These are phyloP conservation scores for Mortierella sp. DNA, from an alignment of 371 early-diverging fungal species.

Conservation along the genomic window DNA sequence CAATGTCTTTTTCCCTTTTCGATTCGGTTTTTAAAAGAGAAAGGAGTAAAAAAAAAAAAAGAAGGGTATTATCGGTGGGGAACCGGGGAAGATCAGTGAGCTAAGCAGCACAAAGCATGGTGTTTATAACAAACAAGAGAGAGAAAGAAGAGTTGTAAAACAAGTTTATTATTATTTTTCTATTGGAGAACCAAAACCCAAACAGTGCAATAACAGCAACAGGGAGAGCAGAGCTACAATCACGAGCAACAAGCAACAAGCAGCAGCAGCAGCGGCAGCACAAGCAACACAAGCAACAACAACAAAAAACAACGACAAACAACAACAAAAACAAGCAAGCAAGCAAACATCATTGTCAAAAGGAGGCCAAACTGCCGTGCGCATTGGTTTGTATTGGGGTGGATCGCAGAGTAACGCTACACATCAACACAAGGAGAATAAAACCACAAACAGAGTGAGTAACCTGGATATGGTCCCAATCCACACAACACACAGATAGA, in stretches of 20 bases:
- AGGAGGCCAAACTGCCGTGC: not conserved
- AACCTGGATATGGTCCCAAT: not conserved
- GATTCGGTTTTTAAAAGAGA: not conserved
- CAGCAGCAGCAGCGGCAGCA: not conserved
- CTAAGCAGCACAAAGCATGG: no score
- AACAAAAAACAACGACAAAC: constrained; percentile 1
- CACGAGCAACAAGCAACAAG: constrained; percentile 5
- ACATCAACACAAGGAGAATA: constrained; percentile 3
- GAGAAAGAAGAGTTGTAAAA: constrained; percentile 4
- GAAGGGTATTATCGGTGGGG: not conserved
- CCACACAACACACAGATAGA: not conserved
- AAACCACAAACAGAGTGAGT: not conserved
- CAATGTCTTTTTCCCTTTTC: not conserved
- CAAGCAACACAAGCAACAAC: constrained; percentile 3
- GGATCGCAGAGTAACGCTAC: not conserved
- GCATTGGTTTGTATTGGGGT: not conserved
- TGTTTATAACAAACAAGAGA: no score
- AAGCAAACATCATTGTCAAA: not conserved
- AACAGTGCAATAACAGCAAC: not conserved
- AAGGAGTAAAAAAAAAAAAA: not conserved
- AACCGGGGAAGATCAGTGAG: not conserved
- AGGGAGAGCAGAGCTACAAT: not conserved
- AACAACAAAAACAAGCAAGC: not conserved
- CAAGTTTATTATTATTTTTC: not conserved
- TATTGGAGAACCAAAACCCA: not conserved